A percentile compares a stretch with the other conserved stretches of the same genome.
Evolutionary conservation across 2,329 filamentous ascomycete species (phyloP).

Genomic region (Sclerotinia glacialis): DNA sequence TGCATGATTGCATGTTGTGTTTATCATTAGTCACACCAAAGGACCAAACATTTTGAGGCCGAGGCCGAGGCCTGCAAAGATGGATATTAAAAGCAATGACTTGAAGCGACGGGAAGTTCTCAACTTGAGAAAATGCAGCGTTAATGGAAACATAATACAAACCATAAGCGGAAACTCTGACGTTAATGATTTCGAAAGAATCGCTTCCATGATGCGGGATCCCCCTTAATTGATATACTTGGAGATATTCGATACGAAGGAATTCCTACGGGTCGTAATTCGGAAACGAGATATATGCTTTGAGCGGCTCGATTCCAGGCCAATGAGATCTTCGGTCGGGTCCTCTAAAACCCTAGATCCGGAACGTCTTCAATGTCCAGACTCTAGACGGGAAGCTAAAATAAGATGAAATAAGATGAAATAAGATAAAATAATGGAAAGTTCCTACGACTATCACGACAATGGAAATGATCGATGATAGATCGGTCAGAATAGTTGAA

Average conservation of each 20-base stretch:
- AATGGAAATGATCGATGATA: neutral
- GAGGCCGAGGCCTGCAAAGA: neutral
- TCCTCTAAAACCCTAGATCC: neutral
- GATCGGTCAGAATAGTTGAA: no score
- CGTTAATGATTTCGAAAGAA: neutral
- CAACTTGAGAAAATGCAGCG: neutral
- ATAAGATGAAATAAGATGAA: no score
- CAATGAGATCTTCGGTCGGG: conserved; percentile 5
- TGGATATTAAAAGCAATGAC: neutral
- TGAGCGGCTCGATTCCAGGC: neutral
- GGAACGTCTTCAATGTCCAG: neutral
- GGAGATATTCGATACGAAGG: neutral
- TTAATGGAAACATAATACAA: neutral
- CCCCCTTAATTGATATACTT: neutral
- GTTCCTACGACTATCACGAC: neutral
- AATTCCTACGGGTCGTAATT: neutral
- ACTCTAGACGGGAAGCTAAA: conserved; percentile 1
- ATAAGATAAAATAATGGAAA: no score
- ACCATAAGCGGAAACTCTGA: neutral
- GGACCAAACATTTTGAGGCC: neutral
- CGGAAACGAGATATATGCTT: neutral
- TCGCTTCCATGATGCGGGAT: neutral
- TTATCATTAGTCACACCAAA: conserved; percentile 4
- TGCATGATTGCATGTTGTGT: conserved; percentile 15
- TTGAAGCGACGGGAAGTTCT: neutral